Base-by-base conservation (phyloP, 1,284 basidiomycete species). In the Ustilago loliicola region DNA sequence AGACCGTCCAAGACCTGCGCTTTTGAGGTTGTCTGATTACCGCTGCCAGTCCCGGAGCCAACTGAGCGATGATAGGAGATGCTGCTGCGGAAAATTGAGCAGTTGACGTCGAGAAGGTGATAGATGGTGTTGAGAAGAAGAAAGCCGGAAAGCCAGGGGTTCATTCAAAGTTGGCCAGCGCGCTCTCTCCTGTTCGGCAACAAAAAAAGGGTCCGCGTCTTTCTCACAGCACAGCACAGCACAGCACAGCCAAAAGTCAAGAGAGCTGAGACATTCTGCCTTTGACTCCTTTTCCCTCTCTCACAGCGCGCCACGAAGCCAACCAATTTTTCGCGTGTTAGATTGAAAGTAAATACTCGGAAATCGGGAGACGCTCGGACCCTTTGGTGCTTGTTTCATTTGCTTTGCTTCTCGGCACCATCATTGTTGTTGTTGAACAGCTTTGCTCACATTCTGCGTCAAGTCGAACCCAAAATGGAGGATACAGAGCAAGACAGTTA, bases 361-460 rank as follows among this genome's bases (percentile, higher is more conserved):
- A 55, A 62, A 3, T 53, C 66, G 66, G 66, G 34, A 3, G 15
- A 40, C 66, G 66, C 66, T 58, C 36, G 54, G 66, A 36, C 66
- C 66, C 30, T 61, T 54, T 10, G 34, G 13, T 40, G 38, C 51
- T 59, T 10, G 25, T 27, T n/a, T 25, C 10, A n/a, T 54, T 38
- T 23, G 32, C 9, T 47, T 34, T 52, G 38, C 51, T 59, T 51
- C 48, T 34, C 45, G 7, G 27, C 25, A 17, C 19, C 36, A 40
- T 15, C 54, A 27, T 21, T 36, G n/a, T 25, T n/a, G 36, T 54
- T 36, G 32, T 34, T n/a, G n/a, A n/a, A 7, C n/a, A 45, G 11
- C 42, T 45, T 8, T 21, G 42, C 19, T 2, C 38, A 19, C 17
- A 2, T 40, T 19, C 38, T 40, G 38, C 4, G 17, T 19, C 23